Base-by-base conservation (phyloP, 177 flowering plant species). In the Vitis hybrid region DNA sequence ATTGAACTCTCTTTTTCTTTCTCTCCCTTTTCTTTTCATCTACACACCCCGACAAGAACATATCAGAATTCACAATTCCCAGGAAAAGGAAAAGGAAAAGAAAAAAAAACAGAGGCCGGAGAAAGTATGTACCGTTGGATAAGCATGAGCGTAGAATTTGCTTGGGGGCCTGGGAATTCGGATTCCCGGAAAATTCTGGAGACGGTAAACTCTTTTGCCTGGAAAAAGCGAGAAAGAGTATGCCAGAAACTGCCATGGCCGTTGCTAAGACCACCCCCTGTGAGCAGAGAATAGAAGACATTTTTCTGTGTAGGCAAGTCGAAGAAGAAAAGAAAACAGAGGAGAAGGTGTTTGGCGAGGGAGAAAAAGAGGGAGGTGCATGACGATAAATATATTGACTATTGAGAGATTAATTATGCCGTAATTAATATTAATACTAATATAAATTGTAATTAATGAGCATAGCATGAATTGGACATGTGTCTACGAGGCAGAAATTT, bases 181-280 rank as follows among this genome's bases (percentile, higher is more conserved):
- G 74, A 21, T 51, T 57, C 7, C 30, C 62, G 15, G 72, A 14
- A 26, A 75, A 19, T 21, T 23, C 60, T 56, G 74, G 6, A 11
- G 70, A 51, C 3, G 34, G 48, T 64, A 62, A 30, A 21, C 54
- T 39, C 45, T 76, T 86, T 11, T 72, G 84, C 30, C 76, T 64
- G 39, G 79, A 70, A 56, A 83, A 73, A 49, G 85, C 78, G n/a
- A 85, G 68, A 62, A 82, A 74, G 57, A 84, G 51, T 2, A 80
- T 83, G 74, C 85, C 81, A 21, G 93, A 88, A 65, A 86, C 81
- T 17, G 81, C 90, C 88, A 89, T 89, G 78, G 88, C 93, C 0
- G 92, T 84, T 11, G 89, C 91, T 4, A 89, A 68, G 34, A 82
- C 86, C 39, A 87, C 30, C 11, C 79, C 79, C 55, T 81, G 88